Evolutionary conservation across 768 basidiomycete species (phyloP), one percentile per base, ranked within the genome.

Genomic region (Fomitopsis pulvina): DNA sequence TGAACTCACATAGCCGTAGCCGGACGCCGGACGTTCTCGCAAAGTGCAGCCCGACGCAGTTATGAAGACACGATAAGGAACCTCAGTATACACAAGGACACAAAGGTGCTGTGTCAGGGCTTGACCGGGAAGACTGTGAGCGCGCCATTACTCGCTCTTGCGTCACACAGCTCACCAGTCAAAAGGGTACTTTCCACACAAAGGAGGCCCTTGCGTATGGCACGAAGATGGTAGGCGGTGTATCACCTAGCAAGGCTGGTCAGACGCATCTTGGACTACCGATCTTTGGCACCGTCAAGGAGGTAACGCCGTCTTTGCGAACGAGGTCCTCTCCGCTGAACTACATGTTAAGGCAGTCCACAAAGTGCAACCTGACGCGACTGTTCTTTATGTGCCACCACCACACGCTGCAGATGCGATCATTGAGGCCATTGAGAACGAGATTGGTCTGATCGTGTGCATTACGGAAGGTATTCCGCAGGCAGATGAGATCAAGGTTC

Each of bases 381-480:
- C 92, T 29, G 83, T 99, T 52, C 83, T 99, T 70, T 99, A 98
- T 67, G 96, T 99, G 12, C 96, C 96, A 4, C 96, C 96, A n/a
- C 91, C 94, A 3, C 77, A 78, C 44, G 95, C 95, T 18, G 96
- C 92, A 25, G 94, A 95, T 57, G 96, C 96, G 37, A 97, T 99
- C 66, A 84, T 99, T 48, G 96, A 99, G 68, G 96, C 96, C 29
- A 97, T 99, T 60, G 96, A 98, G 68, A 91, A 90, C 59, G 96
- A 99, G 69, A 94, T 99, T 74, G 83, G 86, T 16, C 72, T 99
- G 52, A 99, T 99, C 73, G 96, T 99, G 41, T 94, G 93, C 66
- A 89, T 99, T 60, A 99, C 96, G 11, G 96, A 99, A 69, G 96
- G 96, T 37, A 99, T 99, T 59, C 96, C 96, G 14, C 96, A 99